Conservation (phyloP, 2,329 filamentous ascomycete genomes). For the Coniochaeta sp. region DNA sequence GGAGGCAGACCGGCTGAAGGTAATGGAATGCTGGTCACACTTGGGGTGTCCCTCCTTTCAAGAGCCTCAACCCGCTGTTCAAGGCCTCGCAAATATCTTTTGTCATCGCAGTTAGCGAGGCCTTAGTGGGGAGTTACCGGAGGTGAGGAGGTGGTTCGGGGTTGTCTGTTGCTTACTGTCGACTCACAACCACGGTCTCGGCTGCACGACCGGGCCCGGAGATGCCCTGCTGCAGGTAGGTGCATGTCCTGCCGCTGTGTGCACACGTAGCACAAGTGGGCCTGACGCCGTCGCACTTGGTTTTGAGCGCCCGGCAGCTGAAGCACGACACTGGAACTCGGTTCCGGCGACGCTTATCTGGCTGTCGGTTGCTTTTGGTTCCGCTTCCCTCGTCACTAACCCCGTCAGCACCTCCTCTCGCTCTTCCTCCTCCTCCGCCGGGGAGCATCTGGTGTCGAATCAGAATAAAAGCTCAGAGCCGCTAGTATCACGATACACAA, state of each 20-base stretch:
- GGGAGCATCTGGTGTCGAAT: neutral
- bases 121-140: neutral
- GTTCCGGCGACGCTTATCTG: neutral
- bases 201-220: neutral
- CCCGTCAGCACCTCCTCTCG: neutral
- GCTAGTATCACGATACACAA: neutral
- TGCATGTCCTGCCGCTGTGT: neutral
- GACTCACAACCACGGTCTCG: constrained; percentile 1
- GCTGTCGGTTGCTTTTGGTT: neutral
- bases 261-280: neutral
- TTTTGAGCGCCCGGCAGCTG: neutral
- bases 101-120: neutral
- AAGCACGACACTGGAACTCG: neutral
- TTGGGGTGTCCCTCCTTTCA: neutral
- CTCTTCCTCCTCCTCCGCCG: neutral
- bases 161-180: neutral
- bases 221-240: constrained; percentile 2
- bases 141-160: neutral
- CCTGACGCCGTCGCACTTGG: constrained; percentile 1
- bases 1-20: neutral
- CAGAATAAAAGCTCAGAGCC: neutral
- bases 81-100: neutral
- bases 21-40: neutral
- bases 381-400: neutral
- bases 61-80: neutral